Evolutionary conservation across 2,329 filamentous ascomycete species (phyloP).

Genomic region (Geosmithia putterillii): DNA sequence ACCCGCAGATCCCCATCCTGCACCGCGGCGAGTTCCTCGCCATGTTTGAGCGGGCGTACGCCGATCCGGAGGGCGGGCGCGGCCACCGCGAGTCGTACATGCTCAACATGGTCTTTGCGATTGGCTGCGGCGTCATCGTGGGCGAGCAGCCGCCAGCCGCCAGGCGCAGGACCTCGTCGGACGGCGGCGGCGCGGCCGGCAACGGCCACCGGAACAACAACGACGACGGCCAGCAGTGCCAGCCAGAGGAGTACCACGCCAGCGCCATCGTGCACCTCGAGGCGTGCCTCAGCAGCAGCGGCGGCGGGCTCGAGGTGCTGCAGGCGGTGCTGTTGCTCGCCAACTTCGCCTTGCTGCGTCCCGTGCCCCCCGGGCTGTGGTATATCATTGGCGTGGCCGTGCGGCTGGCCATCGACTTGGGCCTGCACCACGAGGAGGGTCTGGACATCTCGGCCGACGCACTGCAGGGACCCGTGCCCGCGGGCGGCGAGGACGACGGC

Average conservation of each 20-base stretch:
- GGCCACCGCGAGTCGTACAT: slow-evolving; percentile 80
- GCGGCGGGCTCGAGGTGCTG: slow-evolving; percentile 83
- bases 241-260: slow-evolving; percentile 93
- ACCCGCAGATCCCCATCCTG: slow-evolving; percentile 88
- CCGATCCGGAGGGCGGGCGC: slow-evolving; percentile 50
- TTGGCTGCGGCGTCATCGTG: slow-evolving; percentile 86
- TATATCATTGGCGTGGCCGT: slow-evolving; percentile 94
- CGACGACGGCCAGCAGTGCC: slow-evolving; percentile 33
- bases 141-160: too few species aligned
- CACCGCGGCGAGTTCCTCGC: slow-evolving; percentile 84
- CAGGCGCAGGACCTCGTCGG: too few species aligned
- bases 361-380: slow-evolving; percentile 89
- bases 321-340: slow-evolving; percentile 87
- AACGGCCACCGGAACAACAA: too few species aligned
- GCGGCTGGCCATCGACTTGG: slow-evolving; percentile 79
- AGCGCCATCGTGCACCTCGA: slow-evolving; percentile 89
- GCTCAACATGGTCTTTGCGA: slow-evolving; percentile 94
- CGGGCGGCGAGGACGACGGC: slow-evolving; percentile 17
- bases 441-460: slow-evolving; percentile 47
- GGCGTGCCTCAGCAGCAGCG: slow-evolving; percentile 70
- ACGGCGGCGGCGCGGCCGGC: slow-evolving; percentile 23
- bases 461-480: too few species aligned
- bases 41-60: slow-evolving; percentile 74
- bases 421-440: slow-evolving; percentile 85
- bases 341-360: slow-evolving; percentile 80